Base-by-base conservation (phyloP, 768 basidiomycete genomes). In the Boletus rubroflammeus region DNA sequence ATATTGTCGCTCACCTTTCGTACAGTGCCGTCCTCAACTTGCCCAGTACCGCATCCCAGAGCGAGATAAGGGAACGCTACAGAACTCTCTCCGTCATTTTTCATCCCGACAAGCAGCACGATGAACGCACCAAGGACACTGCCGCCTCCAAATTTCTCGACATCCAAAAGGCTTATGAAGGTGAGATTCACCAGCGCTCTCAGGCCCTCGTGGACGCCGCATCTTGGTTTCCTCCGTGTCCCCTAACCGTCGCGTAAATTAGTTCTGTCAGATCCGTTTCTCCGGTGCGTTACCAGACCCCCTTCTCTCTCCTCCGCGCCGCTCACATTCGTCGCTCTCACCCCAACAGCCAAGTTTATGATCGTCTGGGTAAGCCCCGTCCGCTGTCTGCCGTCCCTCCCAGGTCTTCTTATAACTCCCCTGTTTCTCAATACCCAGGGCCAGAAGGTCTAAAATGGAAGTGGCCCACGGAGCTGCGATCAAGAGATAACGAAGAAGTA, bases 161-260 rank as follows among this genome's bases (percentile, higher is more conserved):
- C 66, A 79, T 94, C 21, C 89, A 92, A 59, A 86, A 85, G 59
- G 90, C 92, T 13, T 93, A 93, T 66, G 84, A 93, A 79, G 81
- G 88, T 85, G 61, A 49, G 75, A 15, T 21, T 40, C 32, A 15
- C 25, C 10, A 35, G 17, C 39, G n/a, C 38, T 31, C n/a, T 35
- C 25, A 28, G 26, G 9, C 31, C 31, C 39, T 9, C 36, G 29
- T 25, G 29, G 42, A 14, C 29, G 26, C 31, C 41, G 35, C 21
- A 6, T 51, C 13, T 34, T 52, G 41, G 32, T 43, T 4, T 26
- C 13, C 48, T 39, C 11, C 45, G 11, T 19, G 28, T 55, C 58
- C 36, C 55, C 66, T 62, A 26, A 63, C 54, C 39, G 50, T 50
- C 50, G 47, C 49, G 49, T 42, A 50, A 60, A 57, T 51, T 36